phyloP scores from a whole-genome alignment of 1,139 yeast species.

The Protomyces gravidus region DNA sequence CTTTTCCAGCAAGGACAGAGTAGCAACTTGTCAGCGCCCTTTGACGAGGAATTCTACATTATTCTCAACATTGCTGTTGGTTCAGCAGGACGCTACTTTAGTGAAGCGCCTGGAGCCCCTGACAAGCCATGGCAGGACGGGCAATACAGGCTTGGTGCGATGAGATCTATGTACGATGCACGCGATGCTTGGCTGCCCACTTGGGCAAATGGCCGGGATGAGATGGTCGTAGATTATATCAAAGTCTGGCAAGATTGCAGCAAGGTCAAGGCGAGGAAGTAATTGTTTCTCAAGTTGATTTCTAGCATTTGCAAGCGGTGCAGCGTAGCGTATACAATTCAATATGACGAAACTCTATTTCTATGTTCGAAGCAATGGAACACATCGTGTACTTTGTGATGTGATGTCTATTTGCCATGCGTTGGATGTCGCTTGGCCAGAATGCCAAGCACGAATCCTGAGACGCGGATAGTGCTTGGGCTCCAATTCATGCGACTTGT shows the following conservation, averaged over 20 bases:
- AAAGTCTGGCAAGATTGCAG: slow-evolving; percentile 1
- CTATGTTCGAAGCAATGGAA: no score
- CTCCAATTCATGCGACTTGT: no score
- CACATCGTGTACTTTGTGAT: no score
- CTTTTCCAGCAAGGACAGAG: slow-evolving; percentile 29
- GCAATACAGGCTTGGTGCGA: not conserved
- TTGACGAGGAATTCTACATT: slow-evolving; percentile 31
- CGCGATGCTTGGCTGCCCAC: not conserved
- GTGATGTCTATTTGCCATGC: no score
- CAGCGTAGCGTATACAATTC: no score
- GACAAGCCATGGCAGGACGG: slow-evolving; percentile 31
- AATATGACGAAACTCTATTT: no score
- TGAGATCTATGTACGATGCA: not conserved
- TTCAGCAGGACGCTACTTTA: slow-evolving; percentile 30
- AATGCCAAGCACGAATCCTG: no score
- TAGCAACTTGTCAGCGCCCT: slow-evolving; percentile 31
- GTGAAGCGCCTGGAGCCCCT: slow-evolving; percentile 28
- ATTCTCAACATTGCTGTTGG: slow-evolving; percentile 33
- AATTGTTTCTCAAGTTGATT: no score
- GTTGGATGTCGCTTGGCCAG: no score
- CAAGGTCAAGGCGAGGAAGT: not conserved
- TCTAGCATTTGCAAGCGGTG: no score
- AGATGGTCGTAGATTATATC: not conserved
- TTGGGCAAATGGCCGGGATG: not conserved
- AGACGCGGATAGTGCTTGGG: no score